Base-by-base conservation (phyloP, 2,329 filamentous ascomycete genomes). In the Zymoseptoria crescenta region DNA sequence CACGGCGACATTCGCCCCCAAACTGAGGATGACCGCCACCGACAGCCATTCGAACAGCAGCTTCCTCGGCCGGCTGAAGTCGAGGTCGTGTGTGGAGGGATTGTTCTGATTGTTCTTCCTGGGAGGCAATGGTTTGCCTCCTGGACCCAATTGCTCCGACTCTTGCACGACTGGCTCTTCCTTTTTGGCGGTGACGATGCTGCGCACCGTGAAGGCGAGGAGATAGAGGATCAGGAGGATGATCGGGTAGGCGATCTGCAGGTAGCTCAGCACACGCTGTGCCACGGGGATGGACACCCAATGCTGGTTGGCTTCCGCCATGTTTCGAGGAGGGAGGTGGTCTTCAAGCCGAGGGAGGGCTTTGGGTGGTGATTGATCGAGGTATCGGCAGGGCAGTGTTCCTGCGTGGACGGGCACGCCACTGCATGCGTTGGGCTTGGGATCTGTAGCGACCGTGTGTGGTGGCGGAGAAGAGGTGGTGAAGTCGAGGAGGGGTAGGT, bases 81-180 rank as follows among this genome's bases (percentile, higher is more conserved):
- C 80, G 64, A 77, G 76, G 61, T 75, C 75, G 64, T 77, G 77
- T 16, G 56, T 60, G n/a, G 65, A 56, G 64, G 73, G 75, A 68
- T 76, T 78, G 67, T 75, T 77, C 59, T 89, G 89, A 41, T 65
- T 67, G 57, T 71, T 74, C 67, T 75, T 78, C 69, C 74, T 84
- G 71, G 85, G 88, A 60, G 91, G 91, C 56, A 96, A 79, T 35
- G 91, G 91, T 73, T 95, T 92, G 65, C 92, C 93, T 58, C 90
- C 92, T 1, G 92, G 91, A n/a, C 92, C 92, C 56, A 81, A 85
- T 64, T 83, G 81, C 60, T 75, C 72, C 71, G 67, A 63, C 56
- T 62, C 60, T 7, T 62, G 59, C 8, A 59, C 58, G 67, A 77
- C 73, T 62, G 74, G 73, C 62, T 78, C 75, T 65, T 76, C 76